Percentiles rank a stretch among this genome's conserved stretches.
Conservation (phyloP, 352 stramenopile species). For the Phytophthora tentaculata region DNA sequence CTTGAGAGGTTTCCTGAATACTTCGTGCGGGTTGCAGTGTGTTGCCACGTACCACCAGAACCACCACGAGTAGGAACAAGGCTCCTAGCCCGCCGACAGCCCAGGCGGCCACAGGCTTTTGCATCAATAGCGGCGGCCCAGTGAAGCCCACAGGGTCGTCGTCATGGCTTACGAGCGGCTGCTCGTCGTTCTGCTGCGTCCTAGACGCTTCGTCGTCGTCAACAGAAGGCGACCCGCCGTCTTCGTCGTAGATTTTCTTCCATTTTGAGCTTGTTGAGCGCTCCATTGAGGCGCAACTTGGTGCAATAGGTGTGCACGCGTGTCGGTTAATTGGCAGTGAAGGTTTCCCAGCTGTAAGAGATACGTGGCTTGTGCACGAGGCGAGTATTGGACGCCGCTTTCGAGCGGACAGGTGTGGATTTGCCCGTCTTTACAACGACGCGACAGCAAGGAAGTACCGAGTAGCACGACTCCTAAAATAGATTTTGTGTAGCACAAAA, state of each 20-base stretch:
- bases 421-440: conserved; percentile 30
- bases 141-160: conserved; percentile 14
- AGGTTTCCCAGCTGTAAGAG: background rate
- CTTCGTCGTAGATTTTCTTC: conserved; percentile 32
- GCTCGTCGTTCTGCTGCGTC: conserved; percentile 21
- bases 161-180: conserved; percentile 25
- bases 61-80: conserved; percentile 54
- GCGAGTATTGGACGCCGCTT: conserved; percentile 3
- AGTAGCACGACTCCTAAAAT: conserved; percentile 3
- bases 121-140: conserved; percentile 14
- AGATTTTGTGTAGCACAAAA: background rate
- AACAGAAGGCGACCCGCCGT: conserved; percentile 4
- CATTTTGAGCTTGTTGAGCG: conserved; percentile 27
- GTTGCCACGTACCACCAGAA: conserved; percentile 45
- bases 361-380: conserved; percentile 6
- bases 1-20: conserved; percentile 17
- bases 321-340: conserved; percentile 5
- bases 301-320: background rate
- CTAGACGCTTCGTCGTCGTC: conserved; percentile 21
- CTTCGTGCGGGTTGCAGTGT: conserved; percentile 38
- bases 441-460: background rate
- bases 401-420: conserved; percentile 17
- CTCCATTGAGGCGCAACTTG: conserved; percentile 31
- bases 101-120: conserved; percentile 34
- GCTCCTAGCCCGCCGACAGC: conserved; percentile 35